These are phyloP conservation scores for Agrocybe chaxingu DNA, from an alignment of 768 basidiomycete species.

Conservation along the genomic window DNA sequence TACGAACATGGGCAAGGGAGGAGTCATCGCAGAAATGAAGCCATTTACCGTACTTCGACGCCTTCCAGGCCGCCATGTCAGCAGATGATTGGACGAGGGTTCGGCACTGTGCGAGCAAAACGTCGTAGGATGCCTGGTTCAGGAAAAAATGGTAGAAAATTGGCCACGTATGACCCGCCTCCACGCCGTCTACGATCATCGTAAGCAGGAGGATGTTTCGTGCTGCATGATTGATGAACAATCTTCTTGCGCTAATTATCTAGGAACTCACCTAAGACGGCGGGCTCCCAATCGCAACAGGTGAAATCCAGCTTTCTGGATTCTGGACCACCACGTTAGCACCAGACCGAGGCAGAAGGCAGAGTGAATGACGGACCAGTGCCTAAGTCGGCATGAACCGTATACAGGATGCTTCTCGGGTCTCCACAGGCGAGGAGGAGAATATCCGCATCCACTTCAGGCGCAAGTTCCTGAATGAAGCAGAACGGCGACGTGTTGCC, in stretches of 20 bases:
- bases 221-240: slow-evolving; percentile 25
- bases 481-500: slow-evolving; percentile 57
- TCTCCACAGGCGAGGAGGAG: slow-evolving; percentile 59
- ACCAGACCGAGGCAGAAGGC: background rate
- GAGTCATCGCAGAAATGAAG: slow-evolving; percentile 34
- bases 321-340: background rate
- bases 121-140: slow-evolving; percentile 28
- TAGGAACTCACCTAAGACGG: slow-evolving; percentile 36
- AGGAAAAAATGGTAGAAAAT: slow-evolving; percentile 49
- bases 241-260: background rate
- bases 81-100: slow-evolving; percentile 32
- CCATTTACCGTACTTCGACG: slow-evolving; percentile 32
- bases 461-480: slow-evolving; percentile 44
- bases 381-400: slow-evolving; percentile 29
- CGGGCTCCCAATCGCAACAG: slow-evolving; percentile 49
- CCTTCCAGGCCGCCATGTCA: slow-evolving; percentile 34
- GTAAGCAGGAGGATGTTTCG: slow-evolving; percentile 47
- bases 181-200: slow-evolving; percentile 32
- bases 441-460: slow-evolving; percentile 44
- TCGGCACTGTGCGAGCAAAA: slow-evolving; percentile 35
- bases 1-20: slow-evolving; percentile 35
- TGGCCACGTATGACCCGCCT: slow-evolving; percentile 31
- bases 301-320: slow-evolving; percentile 41
- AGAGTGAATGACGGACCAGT: slow-evolving; percentile 17
- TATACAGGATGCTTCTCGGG: slow-evolving; percentile 51